These are phyloP conservation scores for Leccinum disarticulatum DNA, from an alignment of 768 basidiomycete genomes.

Conservation along the genomic window DNA sequence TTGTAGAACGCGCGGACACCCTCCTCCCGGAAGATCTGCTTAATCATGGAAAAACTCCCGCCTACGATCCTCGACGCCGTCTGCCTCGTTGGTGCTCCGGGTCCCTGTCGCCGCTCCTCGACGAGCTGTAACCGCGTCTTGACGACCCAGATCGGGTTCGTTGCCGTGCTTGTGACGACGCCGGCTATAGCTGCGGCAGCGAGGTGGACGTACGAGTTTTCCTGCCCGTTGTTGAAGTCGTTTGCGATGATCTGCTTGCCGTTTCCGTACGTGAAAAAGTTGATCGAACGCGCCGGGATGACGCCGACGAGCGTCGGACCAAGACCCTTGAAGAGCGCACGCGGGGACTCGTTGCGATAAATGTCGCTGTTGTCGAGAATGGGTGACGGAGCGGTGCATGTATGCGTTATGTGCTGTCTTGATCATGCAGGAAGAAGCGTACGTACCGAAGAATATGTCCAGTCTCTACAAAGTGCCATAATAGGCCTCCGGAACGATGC, in stretches of 20 bases:
- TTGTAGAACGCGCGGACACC: conserved; percentile 91
- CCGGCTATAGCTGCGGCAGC: conserved; percentile 84
- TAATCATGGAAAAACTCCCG: conserved; percentile 61
- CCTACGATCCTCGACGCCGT: conserved; percentile 39
- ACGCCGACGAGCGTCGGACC: conserved; percentile 94
- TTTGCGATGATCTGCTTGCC: conserved; percentile 90
- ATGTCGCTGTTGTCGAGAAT: conserved; percentile 63
- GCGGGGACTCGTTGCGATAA: conserved; percentile 81
- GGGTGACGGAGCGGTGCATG: not conserved
- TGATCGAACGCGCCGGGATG: conserved; percentile 93
- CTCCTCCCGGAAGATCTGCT: conserved; percentile 74
- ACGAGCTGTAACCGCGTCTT: conserved; percentile 92
- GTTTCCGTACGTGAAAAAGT: conserved; percentile 97
- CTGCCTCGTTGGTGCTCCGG: not conserved
- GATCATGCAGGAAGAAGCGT: not conserved
- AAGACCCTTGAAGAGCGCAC: conserved; percentile 91
- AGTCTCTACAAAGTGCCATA: conserved; percentile 96
- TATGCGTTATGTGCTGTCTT: not conserved
- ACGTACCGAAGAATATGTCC: conserved; percentile 79
- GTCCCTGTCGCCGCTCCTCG: conserved; percentile 26
- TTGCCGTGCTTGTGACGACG: conserved; percentile 81
- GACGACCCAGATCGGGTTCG: conserved; percentile 99
- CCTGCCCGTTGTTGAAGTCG: conserved; percentile 68
- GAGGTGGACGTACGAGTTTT: conserved; percentile 87
- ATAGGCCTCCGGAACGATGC: conserved; percentile 48